Percentiles rank a stretch among this genome's conserved stretches.
These are phyloP conservation scores for Oropetium thomaeum DNA, from an alignment of 176 grass and related monocot genomes.

Conservation along the genomic window DNA sequence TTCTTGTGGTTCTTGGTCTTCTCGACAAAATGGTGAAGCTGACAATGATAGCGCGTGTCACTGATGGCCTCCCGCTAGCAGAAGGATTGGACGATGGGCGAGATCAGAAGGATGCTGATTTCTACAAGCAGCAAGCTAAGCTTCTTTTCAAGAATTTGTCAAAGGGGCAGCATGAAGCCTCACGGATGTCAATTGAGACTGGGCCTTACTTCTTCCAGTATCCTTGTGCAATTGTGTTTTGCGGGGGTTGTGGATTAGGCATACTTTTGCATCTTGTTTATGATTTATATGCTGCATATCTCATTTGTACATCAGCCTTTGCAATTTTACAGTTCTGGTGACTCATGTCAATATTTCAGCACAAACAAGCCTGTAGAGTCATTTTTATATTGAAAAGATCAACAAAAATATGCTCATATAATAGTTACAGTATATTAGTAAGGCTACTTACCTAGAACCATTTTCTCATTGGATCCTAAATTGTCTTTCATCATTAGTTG, in stretches of 20 bases:
- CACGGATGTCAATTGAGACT: constrained; percentile 97
- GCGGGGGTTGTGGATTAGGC: neutral
- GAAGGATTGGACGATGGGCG: constrained; percentile 91
- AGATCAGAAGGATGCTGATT: constrained; percentile 80
- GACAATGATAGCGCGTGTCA: constrained; percentile 96
- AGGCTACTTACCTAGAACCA: neutral
- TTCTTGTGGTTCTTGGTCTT: constrained; percentile 21
- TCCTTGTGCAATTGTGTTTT: constrained; percentile 38
- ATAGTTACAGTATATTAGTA: neutral
- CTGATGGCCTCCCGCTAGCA: constrained; percentile 87
- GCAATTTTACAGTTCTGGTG: neutral
- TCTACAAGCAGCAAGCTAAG: constrained; percentile 99
- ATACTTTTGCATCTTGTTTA: neutral
- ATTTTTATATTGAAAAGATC: neutral
- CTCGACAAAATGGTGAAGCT: constrained; percentile 84
- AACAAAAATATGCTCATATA: neutral
- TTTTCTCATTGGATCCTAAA: neutral
- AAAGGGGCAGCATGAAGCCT: constrained; percentile 84
- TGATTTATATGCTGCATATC: constrained; percentile 2
- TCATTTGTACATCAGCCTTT: neutral
- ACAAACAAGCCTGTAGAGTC: neutral
- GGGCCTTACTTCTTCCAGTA: constrained; percentile 94
- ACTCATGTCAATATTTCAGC: neutral
- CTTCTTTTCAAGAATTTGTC: constrained; percentile 97
- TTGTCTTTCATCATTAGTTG: neutral